Conservation (phyloP, 2,329 filamentous ascomycete species). For the Colletotrichum phormii region DNA sequence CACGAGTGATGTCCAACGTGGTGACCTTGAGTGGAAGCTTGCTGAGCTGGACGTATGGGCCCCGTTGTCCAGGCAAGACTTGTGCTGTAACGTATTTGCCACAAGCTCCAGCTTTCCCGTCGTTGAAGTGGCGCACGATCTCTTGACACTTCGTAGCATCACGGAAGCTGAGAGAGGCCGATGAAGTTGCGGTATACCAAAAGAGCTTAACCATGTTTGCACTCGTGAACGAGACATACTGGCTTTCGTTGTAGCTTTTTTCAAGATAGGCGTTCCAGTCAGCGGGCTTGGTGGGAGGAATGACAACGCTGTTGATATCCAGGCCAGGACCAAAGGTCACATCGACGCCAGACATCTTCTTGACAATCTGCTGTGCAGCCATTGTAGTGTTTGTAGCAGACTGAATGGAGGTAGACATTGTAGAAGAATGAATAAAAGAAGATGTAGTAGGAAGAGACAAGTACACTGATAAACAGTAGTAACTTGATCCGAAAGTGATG, state of each 20-base stretch:
- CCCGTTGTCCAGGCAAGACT: neutral
- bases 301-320: neutral
- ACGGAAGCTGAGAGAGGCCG: neutral
- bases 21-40: neutral
- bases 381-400: neutral
- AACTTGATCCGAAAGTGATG: neutral
- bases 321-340: neutral
- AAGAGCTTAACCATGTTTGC: neutral
- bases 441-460: neutral
- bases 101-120: neutral
- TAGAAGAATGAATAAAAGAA: neutral
- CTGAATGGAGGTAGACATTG: neutral
- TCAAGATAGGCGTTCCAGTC: neutral
- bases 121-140: neutral
- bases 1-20: neutral
- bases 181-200: neutral
- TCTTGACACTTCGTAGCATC: neutral
- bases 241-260: neutral
- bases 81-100: neutral
- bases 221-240: neutral
- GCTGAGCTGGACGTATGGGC: neutral
- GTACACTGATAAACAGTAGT: neutral
- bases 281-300: neutral
- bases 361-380: neutral
- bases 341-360: neutral